Conservation (phyloP, 768 basidiomycete genomes). For the Hypsizygus marmoreus region DNA sequence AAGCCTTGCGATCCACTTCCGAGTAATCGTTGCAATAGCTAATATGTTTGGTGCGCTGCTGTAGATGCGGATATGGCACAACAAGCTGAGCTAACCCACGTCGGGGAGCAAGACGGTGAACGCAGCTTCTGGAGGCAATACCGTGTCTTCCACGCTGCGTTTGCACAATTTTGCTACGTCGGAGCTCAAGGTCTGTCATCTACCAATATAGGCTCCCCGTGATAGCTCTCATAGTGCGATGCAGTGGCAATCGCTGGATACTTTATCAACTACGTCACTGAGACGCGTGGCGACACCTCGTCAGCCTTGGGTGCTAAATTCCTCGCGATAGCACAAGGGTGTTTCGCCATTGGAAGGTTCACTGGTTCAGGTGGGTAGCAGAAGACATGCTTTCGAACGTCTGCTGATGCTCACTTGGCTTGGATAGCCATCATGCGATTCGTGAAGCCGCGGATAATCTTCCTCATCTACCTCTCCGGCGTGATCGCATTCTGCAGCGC, state of each 20-base stretch:
- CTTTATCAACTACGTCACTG: constrained; percentile 36
- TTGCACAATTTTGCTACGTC: constrained; percentile 34
- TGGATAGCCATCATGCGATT: constrained; percentile 27
- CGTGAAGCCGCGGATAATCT: constrained; percentile 29
- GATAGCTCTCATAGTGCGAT: background rate
- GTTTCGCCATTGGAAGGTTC: constrained; percentile 33
- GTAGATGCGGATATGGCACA: constrained; percentile 35
- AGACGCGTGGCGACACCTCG: constrained; percentile 24
- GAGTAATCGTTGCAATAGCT: too few species aligned
- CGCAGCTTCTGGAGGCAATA: constrained; percentile 30
- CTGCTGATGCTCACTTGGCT: background rate
- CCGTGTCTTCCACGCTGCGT: constrained; percentile 32
- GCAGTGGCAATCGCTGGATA: constrained; percentile 33
- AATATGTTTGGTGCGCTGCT: background rate
- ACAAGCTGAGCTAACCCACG: constrained; percentile 34
- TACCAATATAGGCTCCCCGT: background rate
- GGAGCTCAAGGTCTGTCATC: constrained; percentile 30
- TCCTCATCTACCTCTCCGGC: constrained; percentile 27
- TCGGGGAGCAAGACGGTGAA: constrained; percentile 24
- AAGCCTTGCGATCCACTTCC: background rate
- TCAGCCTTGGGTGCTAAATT: constrained; percentile 30
- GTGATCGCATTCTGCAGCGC: constrained; percentile 32
- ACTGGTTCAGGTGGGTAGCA: constrained; percentile 27
- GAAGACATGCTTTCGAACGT: background rate
- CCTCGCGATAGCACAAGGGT: constrained; percentile 33